phyloP scores from a whole-genome alignment of 306 rosid genomes.

The Luffa aegyptiaca region DNA sequence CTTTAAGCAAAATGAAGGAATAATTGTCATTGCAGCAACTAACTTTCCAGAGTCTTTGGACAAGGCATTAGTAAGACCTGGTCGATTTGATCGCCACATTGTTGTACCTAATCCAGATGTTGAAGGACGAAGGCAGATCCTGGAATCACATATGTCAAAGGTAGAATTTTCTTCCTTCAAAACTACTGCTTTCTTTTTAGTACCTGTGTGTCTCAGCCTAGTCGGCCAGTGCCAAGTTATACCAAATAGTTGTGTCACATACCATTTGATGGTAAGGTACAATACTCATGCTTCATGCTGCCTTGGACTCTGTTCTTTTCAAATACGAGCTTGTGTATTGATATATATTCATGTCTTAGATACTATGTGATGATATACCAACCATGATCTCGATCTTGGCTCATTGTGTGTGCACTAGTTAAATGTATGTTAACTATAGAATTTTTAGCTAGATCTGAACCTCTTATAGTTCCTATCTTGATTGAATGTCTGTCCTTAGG shows the following conservation, averaged over 20 bases:
- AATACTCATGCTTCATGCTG: neutral
- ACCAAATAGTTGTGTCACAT: neutral
- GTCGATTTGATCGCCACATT: slow-evolving; percentile 85
- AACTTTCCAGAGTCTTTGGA: slow-evolving; percentile 84
- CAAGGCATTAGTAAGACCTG: slow-evolving; percentile 92
- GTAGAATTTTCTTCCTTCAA: slow-evolving; percentile 20
- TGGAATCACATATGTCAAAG: slow-evolving; percentile 87
- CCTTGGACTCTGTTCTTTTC: neutral
- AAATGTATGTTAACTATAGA: neutral
- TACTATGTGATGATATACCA: neutral
- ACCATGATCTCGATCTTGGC: neutral
- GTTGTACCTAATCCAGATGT: slow-evolving; percentile 93
- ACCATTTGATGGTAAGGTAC: neutral
- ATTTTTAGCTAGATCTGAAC: neutral
- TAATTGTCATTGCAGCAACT: slow-evolving; percentile 92
- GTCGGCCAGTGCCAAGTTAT: neutral
- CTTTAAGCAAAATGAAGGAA: slow-evolving; percentile 90
- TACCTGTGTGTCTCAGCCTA: neutral
- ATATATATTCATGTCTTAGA: neutral
- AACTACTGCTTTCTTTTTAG: neutral
- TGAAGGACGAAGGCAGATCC: slow-evolving; percentile 89
- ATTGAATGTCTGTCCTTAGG: neutral
- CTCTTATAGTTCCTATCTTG: neutral
- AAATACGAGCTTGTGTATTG: neutral
- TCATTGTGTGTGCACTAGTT: neutral